Conservation (phyloP, 148 eudicot genomes). For the Cornus controversa region DNA sequence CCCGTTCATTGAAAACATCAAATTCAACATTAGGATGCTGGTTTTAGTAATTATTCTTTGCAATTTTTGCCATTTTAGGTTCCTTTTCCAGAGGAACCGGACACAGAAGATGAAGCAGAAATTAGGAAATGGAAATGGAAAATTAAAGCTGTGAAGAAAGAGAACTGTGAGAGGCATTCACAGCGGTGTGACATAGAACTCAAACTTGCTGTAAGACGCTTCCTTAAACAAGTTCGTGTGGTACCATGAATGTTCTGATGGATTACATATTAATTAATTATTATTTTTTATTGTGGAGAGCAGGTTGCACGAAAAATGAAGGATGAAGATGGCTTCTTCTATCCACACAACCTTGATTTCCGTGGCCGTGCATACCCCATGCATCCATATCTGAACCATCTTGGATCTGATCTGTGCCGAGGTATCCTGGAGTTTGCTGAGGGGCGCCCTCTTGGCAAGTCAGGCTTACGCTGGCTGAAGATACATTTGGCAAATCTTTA, state of each 20-base stretch:
- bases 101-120: conserved; percentile 69
- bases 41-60: conserved; percentile 5
- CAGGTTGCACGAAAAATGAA: conserved; percentile 92
- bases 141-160: conserved; percentile 59
- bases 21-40: neutral
- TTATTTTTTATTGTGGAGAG: neutral
- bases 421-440: conserved; percentile 88
- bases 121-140: conserved; percentile 86
- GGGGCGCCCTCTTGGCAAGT: conserved; percentile 76
- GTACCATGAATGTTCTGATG: neutral
- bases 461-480: conserved; percentile 81
- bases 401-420: conserved; percentile 91
- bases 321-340: conserved; percentile 85
- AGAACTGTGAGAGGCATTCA: conserved; percentile 79
- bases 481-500: conserved; percentile 78
- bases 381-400: conserved; percentile 94
- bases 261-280: neutral
- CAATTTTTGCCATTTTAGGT: conserved; percentile 34
- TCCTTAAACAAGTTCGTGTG: conserved; percentile 9
- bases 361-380: conserved; percentile 99
- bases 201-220: conserved; percentile 79
- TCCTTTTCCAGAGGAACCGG: conserved; percentile 74
- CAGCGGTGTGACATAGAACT: conserved; percentile 89
- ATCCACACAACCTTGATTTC: conserved; percentile 92
- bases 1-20: neutral